phyloP scores from a whole-genome alignment of 345 rosid species.

The Odontarrhena argentea region DNA sequence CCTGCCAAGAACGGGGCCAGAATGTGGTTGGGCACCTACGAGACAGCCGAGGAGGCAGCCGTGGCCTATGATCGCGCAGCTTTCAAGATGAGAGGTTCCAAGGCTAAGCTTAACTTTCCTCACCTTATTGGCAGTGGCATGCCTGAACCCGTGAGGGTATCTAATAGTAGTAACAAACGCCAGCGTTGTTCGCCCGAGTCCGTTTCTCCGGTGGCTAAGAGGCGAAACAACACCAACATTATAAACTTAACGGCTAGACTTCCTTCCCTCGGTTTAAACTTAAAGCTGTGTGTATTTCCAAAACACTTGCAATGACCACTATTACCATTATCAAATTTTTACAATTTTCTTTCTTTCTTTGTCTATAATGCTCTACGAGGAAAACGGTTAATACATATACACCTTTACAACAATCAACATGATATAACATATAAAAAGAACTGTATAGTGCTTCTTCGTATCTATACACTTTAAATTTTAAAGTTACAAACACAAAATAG shows the following conservation, averaged over 20 bases:
- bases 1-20: conserved; percentile 49
- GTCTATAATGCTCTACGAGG: too few relatives aligned
- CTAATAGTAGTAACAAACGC: conserved; percentile 39
- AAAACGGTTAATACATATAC: too few relatives aligned
- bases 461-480: too few relatives aligned
- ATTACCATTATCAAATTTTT: too few relatives aligned
- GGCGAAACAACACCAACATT: conserved; percentile 23
- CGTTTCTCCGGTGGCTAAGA: conserved; percentile 13
- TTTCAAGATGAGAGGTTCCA: conserved; percentile 42
- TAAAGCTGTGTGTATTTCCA: conserved; percentile 14
- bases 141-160: conserved; percentile 27
- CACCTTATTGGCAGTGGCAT: conserved; percentile 35
- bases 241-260: conserved; percentile 33
- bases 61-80: conserved; percentile 41
- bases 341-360: too few relatives aligned
- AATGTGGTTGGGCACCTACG: conserved; percentile 54
- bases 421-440: too few relatives aligned
- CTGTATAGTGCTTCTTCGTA: too few relatives aligned
- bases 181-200: conserved; percentile 29
- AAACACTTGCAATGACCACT: background rate
- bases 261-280: conserved; percentile 27
- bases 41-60: conserved; percentile 46
- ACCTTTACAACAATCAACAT: too few relatives aligned
- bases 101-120: conserved; percentile 46
- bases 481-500: too few relatives aligned